These are phyloP conservation scores for Aureobasidium sp. DNA, from an alignment of 2,329 filamentous ascomycete species.

Conservation along the genomic window DNA sequence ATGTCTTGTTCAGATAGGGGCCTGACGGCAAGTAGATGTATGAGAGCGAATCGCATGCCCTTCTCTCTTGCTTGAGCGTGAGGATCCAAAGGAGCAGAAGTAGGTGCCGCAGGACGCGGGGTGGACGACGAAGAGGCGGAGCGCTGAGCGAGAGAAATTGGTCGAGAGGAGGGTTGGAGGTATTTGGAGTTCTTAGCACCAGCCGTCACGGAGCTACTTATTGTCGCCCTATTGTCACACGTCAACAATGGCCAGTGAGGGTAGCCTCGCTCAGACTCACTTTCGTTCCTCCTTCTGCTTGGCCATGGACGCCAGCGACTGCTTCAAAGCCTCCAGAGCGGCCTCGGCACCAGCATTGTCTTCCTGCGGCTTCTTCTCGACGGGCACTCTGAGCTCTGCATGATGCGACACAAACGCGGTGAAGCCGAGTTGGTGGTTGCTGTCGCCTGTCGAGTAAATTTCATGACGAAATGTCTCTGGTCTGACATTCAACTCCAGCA, in stretches of 20 bases:
- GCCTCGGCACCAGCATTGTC: constrained; percentile 49
- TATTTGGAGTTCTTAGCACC: constrained; percentile 24
- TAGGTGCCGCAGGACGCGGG: constrained; percentile 20
- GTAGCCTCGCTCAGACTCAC: constrained; percentile 26
- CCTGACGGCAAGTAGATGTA: constrained; percentile 47
- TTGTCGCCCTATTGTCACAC: constrained; percentile 22
- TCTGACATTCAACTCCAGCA: constrained; percentile 44
- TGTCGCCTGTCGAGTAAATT: constrained; percentile 41
- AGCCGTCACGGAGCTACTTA: constrained; percentile 24
- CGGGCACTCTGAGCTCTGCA: constrained; percentile 28
- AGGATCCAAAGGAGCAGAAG: constrained; percentile 31
- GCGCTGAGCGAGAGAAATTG: constrained; percentile 22
- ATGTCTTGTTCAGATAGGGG: constrained; percentile 41
- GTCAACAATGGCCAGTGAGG: constrained; percentile 20
- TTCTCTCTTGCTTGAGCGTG: constrained; percentile 23
- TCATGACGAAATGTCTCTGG: constrained; percentile 48
- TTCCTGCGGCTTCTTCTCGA: constrained; percentile 46
- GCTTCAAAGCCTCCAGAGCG: constrained; percentile 50
- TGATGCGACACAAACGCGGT: constrained; percentile 49
- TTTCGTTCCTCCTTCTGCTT: constrained; percentile 54
- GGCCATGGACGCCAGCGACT: constrained; percentile 49
- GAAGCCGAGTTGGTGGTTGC: constrained; percentile 43
- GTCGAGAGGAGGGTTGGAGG: constrained; percentile 16
- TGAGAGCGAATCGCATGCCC: constrained; percentile 36
- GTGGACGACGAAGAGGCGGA: constrained; percentile 26